A percentile compares a stretch with the other conserved stretches of the same genome.
phyloP scores from a whole-genome alignment of 441 rosid genomes.

The Adansonia rubrostipa region DNA sequence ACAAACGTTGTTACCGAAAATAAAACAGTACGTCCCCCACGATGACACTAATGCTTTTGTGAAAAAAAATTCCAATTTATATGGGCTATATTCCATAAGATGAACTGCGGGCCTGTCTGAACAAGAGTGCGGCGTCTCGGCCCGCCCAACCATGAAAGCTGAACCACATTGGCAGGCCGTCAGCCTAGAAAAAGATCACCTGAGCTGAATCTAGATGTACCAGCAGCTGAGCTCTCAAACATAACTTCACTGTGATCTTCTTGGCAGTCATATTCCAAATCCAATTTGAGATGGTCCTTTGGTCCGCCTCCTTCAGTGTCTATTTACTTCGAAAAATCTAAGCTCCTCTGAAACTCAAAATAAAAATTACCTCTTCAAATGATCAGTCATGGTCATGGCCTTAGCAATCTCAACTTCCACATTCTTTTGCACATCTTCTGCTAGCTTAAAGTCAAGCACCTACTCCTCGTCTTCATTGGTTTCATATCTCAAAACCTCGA shows the following conservation, averaged over 20 bases:
- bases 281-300: conserved; percentile 12
- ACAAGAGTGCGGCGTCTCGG: background rate
- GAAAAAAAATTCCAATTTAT: no score
- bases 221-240: background rate
- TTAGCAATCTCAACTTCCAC: conserved; percentile 44
- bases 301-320: background rate
- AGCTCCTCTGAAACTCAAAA: background rate
- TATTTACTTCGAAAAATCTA: conserved; percentile 11
- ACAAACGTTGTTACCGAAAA: no score
- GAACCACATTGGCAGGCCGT: background rate
- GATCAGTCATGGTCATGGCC: conserved; percentile 51
- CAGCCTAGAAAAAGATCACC: background rate
- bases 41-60: no score
- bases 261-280: background rate
- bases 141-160: background rate
- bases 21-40: no score
- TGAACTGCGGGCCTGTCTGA: no score
- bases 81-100: no score
- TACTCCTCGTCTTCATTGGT: conserved; percentile 34
- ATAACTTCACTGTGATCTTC: background rate
- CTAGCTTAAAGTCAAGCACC: conserved; percentile 38
- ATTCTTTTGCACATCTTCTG: conserved; percentile 35
- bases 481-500: conserved; percentile 36
- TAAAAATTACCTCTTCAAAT: background rate
- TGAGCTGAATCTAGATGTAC: background rate